Evolutionary conservation across 352 stramenopile genomes (phyloP).

Genomic region (Elongisporangium prolatum): DNA sequence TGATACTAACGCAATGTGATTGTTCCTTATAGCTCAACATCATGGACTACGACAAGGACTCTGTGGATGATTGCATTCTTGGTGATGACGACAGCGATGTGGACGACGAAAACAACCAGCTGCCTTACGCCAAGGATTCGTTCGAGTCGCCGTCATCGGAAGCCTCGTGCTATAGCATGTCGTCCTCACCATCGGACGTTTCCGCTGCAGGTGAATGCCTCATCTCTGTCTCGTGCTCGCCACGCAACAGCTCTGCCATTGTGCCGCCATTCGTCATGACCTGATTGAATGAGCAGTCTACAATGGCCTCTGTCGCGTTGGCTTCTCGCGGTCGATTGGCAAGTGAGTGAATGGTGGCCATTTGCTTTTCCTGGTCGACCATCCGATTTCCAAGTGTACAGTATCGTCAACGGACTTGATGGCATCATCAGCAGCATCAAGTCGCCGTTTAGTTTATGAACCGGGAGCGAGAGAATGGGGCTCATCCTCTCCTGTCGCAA

Average conservation of each 20-base stretch:
- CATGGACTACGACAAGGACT: conserved; percentile 60
- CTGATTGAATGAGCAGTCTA: neutral
- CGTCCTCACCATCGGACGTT: conserved; percentile 62
- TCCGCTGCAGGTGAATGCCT: conserved; percentile 41
- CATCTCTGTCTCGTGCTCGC: neutral
- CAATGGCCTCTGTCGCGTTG: neutral
- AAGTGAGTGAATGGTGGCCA: neutral
- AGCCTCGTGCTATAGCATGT: conserved; percentile 34
- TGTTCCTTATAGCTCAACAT: conserved; percentile 5
- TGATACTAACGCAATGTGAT: neutral
- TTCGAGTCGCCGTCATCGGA: conserved; percentile 37
- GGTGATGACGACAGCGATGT: conserved; percentile 42
- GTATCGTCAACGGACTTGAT: neutral
- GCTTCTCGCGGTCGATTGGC: neutral
- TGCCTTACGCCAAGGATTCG: conserved; percentile 58
- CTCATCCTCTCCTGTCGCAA: neutral
- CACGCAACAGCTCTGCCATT: neutral
- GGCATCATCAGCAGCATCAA: neutral
- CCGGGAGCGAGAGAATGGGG: neutral
- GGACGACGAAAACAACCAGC: conserved; percentile 42
- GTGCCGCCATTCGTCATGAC: neutral
- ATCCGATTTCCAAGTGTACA: neutral
- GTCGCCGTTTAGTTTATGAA: neutral
- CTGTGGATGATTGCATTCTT: conserved; percentile 32
- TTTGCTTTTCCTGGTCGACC: neutral